phyloP scores from a whole-genome alignment of 352 stramenopile genomes.

The Phytophthora vignae region DNA sequence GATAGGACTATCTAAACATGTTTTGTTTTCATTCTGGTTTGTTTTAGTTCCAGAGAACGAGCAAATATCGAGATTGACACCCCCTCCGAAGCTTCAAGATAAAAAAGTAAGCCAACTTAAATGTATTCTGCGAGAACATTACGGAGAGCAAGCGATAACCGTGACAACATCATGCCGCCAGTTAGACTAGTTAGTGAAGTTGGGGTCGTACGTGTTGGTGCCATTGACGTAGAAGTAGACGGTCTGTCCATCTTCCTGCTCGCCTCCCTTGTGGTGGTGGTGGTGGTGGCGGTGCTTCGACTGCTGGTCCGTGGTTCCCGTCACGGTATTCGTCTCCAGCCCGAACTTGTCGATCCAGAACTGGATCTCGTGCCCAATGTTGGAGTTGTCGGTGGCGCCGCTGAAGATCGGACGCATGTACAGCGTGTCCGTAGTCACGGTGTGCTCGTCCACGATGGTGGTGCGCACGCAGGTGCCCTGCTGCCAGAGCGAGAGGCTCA shows the following conservation, averaged over 20 bases:
- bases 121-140: too few relatives aligned
- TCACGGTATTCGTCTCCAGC: slow-evolving; percentile 9
- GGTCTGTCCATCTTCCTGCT: slow-evolving; percentile 8
- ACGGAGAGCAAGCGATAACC: too few relatives aligned
- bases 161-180: too few relatives aligned
- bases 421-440: slow-evolving; percentile 47
- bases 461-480: slow-evolving; percentile 55
- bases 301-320: slow-evolving; percentile 1
- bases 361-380: slow-evolving; percentile 57
- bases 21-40: too few relatives aligned
- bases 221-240: slow-evolving; percentile 46
- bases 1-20: too few relatives aligned
- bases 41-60: too few relatives aligned
- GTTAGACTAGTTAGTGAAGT: slow-evolving; percentile 4
- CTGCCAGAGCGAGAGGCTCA: slow-evolving; percentile 59
- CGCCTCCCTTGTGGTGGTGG: slow-evolving; percentile 8
- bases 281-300: slow-evolving; percentile 24
- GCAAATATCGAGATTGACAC: too few relatives aligned
- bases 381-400: slow-evolving; percentile 48
- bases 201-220: slow-evolving; percentile 35
- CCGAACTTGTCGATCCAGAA: slow-evolving; percentile 60
- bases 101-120: too few relatives aligned
- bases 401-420: slow-evolving; percentile 71
- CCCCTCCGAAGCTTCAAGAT: too few relatives aligned
- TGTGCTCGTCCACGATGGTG: slow-evolving; percentile 45